Percentiles rank a stretch among this genome's conserved stretches.
Conservation (phyloP, 1,139 yeast species). For the Pichia sp. region DNA sequence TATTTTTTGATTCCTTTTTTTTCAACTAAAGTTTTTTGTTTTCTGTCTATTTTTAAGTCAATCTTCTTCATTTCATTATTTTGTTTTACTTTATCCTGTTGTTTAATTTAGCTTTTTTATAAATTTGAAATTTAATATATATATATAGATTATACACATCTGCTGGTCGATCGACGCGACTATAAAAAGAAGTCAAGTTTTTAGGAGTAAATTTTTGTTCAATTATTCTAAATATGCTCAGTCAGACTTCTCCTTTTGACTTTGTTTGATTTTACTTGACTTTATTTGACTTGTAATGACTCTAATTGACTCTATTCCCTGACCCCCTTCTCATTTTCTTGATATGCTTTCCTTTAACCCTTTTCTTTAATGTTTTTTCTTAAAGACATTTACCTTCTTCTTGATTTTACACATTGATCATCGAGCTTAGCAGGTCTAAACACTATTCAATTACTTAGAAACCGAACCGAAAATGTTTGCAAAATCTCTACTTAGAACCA, state of each 20-base stretch:
- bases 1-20: too few species aligned
- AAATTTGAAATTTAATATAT: background rate
- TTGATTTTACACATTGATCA: too few species aligned
- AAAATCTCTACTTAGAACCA: constrained; percentile 9
- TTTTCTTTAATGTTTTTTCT: background rate
- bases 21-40: too few species aligned
- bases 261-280: too few species aligned
- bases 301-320: background rate
- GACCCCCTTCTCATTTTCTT: background rate
- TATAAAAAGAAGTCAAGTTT: too few species aligned
- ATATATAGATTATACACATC: background rate
- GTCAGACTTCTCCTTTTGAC: too few species aligned
- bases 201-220: too few species aligned
- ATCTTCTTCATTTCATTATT: background rate
- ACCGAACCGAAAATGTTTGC: constrained; percentile 3
- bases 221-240: too few species aligned
- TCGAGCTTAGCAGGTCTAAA: background rate
- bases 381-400: background rate
- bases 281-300: background rate
- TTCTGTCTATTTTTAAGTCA: background rate
- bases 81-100: background rate
- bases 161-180: background rate
- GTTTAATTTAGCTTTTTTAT: too few species aligned
- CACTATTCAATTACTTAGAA: background rate
- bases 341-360: background rate